These are phyloP conservation scores for Hemileccinum rubropunctum DNA, from an alignment of 768 basidiomycete species.

Conservation along the genomic window DNA sequence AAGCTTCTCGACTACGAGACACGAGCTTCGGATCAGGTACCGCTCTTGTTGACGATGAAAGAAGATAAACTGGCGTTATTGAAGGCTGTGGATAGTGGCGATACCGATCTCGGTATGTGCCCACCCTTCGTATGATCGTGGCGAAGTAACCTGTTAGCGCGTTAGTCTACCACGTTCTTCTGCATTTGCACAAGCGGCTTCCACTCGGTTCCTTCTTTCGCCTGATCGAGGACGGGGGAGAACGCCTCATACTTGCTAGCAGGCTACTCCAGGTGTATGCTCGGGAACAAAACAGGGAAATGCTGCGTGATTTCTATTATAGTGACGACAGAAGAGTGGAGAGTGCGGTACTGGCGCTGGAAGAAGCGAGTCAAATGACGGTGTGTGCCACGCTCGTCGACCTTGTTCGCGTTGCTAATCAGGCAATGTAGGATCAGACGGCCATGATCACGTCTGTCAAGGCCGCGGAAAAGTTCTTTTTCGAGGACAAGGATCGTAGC, in stretches of 20 bases:
- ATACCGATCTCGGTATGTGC: constrained; percentile 83
- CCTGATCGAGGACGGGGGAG: constrained; percentile 87
- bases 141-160: background rate
- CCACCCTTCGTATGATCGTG: background rate
- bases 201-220: constrained; percentile 92
- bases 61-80: constrained; percentile 84
- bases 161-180: constrained; percentile 88
- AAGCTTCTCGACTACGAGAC: constrained; percentile 91
- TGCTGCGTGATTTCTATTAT: constrained; percentile 95
- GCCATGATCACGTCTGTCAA: constrained; percentile 72
- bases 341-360: constrained; percentile 84
- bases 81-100: constrained; percentile 93
- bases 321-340: constrained; percentile 95
- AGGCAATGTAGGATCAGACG: constrained; percentile 58
- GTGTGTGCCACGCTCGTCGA: constrained; percentile 37
- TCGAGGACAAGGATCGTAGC: constrained; percentile 85
- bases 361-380: constrained; percentile 68
- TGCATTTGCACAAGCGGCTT: constrained; percentile 81
- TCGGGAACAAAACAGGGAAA: constrained; percentile 83
- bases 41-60: constrained; percentile 90
- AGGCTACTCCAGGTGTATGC: constrained; percentile 87
- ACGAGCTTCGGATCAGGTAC: constrained; percentile 88
- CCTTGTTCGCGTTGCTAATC: background rate
- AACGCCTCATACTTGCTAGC: constrained; percentile 68
- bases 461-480: constrained; percentile 88